Evolutionary conservation across 2,329 filamentous ascomycete species (phyloP), one percentile per base, ranked within the genome.

Genomic region (Talaromyces verruculosus): DNA sequence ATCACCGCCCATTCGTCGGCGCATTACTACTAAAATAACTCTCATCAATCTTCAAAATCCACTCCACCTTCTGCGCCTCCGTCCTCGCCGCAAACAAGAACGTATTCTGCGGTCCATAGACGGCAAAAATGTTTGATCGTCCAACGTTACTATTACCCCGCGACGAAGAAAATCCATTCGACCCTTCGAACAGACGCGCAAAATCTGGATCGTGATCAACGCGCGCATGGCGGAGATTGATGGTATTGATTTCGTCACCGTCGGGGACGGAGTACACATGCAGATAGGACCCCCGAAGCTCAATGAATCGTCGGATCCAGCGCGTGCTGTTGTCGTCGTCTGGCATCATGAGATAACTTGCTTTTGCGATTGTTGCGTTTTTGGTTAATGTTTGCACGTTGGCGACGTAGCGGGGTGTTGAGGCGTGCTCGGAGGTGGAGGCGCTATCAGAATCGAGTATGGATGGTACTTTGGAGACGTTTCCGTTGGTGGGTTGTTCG

Each of bases 21-120:
- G 68, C 69, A 49, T 70, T 67, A 65, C 71, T 77, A 67, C 77
- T 80, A 72, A 88, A 87, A 76, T 85, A 89, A 70, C 89, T 91
- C 82, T 97, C 91, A 78, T 99, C 95, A 71, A 99, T 92, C 73
- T 91, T 90, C 78, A 96, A 86, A 71, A 99, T 97, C 95, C 95
- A 99, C 77, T 98, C 95, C 71, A 93, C 89, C 83, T 97, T 97
- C 78, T 97, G 93, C 59, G 89, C 86, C 81, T 97, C 94, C 72
- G 88, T 94, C 66, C 93, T 85, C 28, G 93, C 91, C 15, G 93
- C 92, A 77, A 99, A 98, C 47, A 99, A 84, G 86, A 93, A 99
- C 37, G 93, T 97, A 78, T 97, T 97, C 77, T 95, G 91, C 67
- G 90, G 91, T 49, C 92, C 94, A 75, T 98, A 99, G 61, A 99